phyloP scores from a whole-genome alignment of 371 early-diverging fungal genomes.

The Rhizopus arrhizus region DNA sequence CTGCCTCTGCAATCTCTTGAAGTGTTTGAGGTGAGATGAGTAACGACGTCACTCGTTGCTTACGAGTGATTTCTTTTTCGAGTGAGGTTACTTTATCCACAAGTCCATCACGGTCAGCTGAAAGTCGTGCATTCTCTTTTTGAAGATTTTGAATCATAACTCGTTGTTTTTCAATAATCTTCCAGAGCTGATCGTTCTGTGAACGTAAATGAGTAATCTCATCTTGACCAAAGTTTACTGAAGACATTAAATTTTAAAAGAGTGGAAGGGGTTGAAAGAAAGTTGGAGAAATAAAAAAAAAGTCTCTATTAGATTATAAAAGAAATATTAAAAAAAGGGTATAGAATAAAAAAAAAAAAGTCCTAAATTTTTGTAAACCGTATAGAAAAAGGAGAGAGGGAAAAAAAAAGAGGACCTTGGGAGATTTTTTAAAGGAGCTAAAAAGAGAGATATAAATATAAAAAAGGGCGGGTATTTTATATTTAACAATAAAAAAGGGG shows the following conservation, averaged over 20 bases:
- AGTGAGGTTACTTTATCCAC: constrained; percentile 37
- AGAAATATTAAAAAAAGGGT: background rate
- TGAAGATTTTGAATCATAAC: constrained; percentile 77
- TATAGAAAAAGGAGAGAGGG: too few relatives aligned
- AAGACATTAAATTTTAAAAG: constrained; percentile 9
- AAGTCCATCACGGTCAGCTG: constrained; percentile 60
- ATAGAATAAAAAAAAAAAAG: too few relatives aligned
- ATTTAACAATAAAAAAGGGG: too few relatives aligned
- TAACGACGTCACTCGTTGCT: constrained; percentile 29
- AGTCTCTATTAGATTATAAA: background rate
- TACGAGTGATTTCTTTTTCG: constrained; percentile 33
- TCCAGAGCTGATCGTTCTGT: constrained; percentile 90
- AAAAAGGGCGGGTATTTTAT: too few relatives aligned
- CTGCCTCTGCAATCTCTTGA: constrained; percentile 32
- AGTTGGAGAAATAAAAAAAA: background rate
- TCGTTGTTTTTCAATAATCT: constrained; percentile 87
- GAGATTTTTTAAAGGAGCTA: too few relatives aligned
- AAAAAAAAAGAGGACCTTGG: too few relatives aligned
- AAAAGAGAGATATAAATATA: too few relatives aligned
- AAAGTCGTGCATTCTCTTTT: constrained; percentile 56
- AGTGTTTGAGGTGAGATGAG: constrained; percentile 41
- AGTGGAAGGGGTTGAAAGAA: constrained; percentile 7
- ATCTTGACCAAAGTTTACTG: constrained; percentile 23
- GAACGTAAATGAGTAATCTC: constrained; percentile 34
- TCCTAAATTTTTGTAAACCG: too few relatives aligned